Percentiles rank a stretch among this genome's conserved stretches.
These are phyloP conservation scores for Alternaria brassicae DNA, from an alignment of 2,329 filamentous ascomycete species.

Conservation along the genomic window DNA sequence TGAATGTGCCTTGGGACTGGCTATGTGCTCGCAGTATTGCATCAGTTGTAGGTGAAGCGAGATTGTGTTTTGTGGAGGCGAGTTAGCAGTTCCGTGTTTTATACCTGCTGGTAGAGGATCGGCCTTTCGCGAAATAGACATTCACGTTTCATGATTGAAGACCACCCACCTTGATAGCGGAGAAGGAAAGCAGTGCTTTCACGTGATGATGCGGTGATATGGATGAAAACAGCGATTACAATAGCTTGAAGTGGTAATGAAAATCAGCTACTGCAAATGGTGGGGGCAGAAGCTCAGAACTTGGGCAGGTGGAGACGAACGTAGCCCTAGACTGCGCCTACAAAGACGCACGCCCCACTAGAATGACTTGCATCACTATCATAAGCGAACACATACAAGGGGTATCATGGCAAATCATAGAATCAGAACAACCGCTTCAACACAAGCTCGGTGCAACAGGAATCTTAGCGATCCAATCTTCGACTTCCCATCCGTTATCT, in stretches of 20 bases:
- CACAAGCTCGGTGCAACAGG: slow-evolving; percentile 24
- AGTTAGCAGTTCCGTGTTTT: neutral
- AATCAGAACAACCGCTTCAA: neutral
- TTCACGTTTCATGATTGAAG: neutral
- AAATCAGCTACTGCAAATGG: neutral
- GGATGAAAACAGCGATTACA: neutral
- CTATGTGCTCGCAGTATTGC: neutral
- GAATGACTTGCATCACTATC: neutral
- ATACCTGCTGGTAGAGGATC: neutral
- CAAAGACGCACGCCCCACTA: no score
- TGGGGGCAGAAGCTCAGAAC: neutral
- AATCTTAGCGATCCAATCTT: slow-evolving; percentile 39
- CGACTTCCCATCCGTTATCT: slow-evolving; percentile 30
- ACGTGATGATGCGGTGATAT: neutral
- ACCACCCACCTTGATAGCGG: neutral
- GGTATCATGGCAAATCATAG: neutral
- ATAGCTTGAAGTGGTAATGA: neutral
- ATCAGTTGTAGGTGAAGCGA: neutral
- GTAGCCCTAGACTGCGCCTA: neutral
- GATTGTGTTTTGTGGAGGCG: neutral
- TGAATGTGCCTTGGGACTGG: neutral
- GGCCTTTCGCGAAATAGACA: neutral
- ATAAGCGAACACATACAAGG: neutral
- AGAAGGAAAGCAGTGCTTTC: neutral
- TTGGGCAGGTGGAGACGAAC: neutral